Evolutionary conservation across 1,139 yeast genomes (phyloP), one percentile per base, ranked within the genome.

Genomic region (Scheffersomyces quercinus): DNA sequence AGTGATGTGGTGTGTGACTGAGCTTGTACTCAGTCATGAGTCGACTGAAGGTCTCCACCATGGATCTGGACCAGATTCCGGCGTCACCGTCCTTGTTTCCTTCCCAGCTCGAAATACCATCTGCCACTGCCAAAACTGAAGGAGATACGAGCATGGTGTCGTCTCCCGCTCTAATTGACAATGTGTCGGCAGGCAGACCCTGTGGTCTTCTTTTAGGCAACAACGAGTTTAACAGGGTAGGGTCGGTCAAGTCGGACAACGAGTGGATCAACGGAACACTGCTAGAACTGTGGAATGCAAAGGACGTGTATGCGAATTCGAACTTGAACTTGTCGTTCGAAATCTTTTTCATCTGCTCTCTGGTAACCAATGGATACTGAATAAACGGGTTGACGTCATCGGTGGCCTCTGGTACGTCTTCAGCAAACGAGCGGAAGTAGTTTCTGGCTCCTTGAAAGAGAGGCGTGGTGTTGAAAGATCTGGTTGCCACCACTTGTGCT

Each of bases 101-200:
- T 64, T 77, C 79, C 85, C 85, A 81, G 3, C 83, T 83, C 28
- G 81, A 73, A 7, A 81, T 83, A 0, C 85, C 85, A 55, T 81
- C 85, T 2, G 85, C 85, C 7, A 81, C 72, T 1, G 81, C 85
- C 41, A 81, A 54, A 28, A 80, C 72, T 6, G 79, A 70, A 1
- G 83, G 81, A 3, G 83, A 76, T 3, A 78, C 78, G 38, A 81
- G 62, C 79, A 79, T 77, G n/a, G 85, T 82, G 55, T 81, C 85
- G 50, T 81, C 85, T 1, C 85, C 85, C 9, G 80, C 80, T 50
- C 75, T 75, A 36, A 79, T 69, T 9, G 81, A 74, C 5, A 79
- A 59, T 0, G 84, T 79, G 49, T 78, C 83, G 20, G 67, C 68
- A 0, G 82, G 82, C 9, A 80, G 75, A 1, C 82, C 82, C 35